A percentile compares a stretch with the other conserved stretches of the same genome.
These are phyloP conservation scores for Sequoiadendron giganteum DNA, from an alignment of 75 land plant genomes.

Conservation along the genomic window DNA sequence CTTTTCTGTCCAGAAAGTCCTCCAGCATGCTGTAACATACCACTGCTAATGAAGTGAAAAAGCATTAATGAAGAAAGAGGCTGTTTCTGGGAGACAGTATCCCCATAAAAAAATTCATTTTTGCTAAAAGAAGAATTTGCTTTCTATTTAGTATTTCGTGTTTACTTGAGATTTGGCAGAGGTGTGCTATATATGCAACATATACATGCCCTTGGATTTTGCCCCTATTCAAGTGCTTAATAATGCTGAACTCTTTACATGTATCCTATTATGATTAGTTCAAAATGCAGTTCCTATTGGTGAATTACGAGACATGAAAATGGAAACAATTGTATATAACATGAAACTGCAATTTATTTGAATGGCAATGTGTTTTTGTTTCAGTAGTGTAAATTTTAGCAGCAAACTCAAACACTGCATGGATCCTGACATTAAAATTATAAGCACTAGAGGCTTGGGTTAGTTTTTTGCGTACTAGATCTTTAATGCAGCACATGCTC, in stretches of 20 bases:
- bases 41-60: background rate
- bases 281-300: background rate
- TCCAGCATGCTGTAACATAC: background rate
- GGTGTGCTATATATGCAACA: background rate
- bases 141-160: background rate
- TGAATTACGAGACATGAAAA: background rate
- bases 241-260: background rate
- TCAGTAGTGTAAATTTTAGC: background rate
- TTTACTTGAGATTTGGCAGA: background rate
- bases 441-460: background rate
- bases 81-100: background rate
- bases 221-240: background rate
- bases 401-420: background rate
- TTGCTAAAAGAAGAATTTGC: background rate
- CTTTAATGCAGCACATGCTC: background rate
- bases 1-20: background rate
- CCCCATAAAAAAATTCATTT: background rate
- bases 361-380: background rate
- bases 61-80: background rate
- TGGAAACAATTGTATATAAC: background rate
- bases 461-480: background rate
- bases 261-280: background rate
- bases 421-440: background rate
- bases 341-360: background rate
- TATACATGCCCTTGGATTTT: conserved; percentile 1